Conservation (phyloP, 2,329 filamentous ascomycete species). For the Diaporthe sp. region DNA sequence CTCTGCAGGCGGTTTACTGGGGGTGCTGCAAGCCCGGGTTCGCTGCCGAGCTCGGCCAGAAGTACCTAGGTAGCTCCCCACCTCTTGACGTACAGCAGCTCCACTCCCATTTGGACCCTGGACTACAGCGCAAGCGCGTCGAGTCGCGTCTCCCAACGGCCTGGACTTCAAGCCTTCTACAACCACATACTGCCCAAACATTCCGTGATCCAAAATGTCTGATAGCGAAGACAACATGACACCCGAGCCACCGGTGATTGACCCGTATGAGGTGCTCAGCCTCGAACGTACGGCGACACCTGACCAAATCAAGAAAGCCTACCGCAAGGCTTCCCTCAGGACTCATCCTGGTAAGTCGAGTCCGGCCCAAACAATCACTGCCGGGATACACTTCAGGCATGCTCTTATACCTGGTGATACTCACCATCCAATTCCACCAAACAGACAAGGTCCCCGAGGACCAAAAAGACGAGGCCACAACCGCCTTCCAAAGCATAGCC, state of each 20-base stretch:
- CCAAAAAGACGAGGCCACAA: conserved; percentile 80
- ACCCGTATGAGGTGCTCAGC: conserved; percentile 86
- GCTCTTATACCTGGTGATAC: neutral
- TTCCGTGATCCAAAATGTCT: conserved; percentile 55
- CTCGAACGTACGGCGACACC: conserved; percentile 79
- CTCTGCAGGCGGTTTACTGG: neutral
- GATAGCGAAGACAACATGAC: conserved; percentile 66
- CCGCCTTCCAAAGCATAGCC: conserved; percentile 89
- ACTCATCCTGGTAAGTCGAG: conserved; percentile 80
- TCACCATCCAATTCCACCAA: neutral
- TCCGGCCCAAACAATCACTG: neutral
- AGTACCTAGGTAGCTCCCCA: neutral
- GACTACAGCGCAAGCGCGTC: conserved; percentile 3
- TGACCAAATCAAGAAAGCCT: conserved; percentile 89
- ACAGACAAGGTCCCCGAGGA: conserved; percentile 83
- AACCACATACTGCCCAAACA: conserved; percentile 32
- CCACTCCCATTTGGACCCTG: conserved; percentile 33
- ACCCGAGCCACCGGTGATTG: conserved; percentile 72
- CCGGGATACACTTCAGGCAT: neutral
- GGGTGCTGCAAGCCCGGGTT: neutral
- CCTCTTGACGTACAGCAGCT: conserved; percentile 13
- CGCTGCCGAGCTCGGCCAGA: conserved; percentile 28
- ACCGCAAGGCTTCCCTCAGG: conserved; percentile 90
- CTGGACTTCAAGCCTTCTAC: neutral
- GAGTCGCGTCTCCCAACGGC: conserved; percentile 31